Percentiles rank a stretch among this genome's conserved stretches.
Evolutionary conservation across 768 basidiomycete species (phyloP).

Genomic region (Baorangia bicolor): DNA sequence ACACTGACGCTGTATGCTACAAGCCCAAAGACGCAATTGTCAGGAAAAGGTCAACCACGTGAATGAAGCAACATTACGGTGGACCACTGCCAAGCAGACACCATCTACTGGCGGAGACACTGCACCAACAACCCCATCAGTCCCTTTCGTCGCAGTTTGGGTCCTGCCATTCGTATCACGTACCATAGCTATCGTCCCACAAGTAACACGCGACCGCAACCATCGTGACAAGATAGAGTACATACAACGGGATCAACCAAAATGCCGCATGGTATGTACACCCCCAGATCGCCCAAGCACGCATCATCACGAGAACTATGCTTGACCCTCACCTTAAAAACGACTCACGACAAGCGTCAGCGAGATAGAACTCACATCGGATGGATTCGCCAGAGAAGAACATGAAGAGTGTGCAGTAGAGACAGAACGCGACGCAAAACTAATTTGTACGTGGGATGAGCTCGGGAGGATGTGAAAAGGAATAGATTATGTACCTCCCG

Average conservation of each 20-base stretch:
- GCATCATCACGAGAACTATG: conserved; percentile 19
- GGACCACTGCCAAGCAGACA: neutral
- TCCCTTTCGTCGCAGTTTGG: neutral
- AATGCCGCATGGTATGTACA: conserved; percentile 3
- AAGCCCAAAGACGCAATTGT: neutral
- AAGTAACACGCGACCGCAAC: conserved; percentile 5
- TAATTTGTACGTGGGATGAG: neutral
- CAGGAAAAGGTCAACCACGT: neutral
- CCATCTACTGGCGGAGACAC: neutral
- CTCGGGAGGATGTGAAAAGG: neutral
- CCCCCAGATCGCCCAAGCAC: conserved; percentile 22
- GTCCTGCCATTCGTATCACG: neutral
- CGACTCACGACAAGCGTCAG: neutral
- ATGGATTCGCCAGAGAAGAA: conserved; percentile 12
- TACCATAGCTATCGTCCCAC: conserved; percentile 3
- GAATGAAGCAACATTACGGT: neutral
- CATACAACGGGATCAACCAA: conserved; percentile 8
- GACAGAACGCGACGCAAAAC: conserved; percentile 10
- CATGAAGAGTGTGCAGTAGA: conserved; percentile 10
- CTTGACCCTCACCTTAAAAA: neutral
- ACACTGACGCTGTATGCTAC: conserved; percentile 7
- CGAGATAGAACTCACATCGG: conserved; percentile 8
- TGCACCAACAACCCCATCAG: neutral
- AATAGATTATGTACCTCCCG: neutral
- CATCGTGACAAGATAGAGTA: conserved; percentile 1